Evolutionary conservation across 2,329 filamentous ascomycete genomes (phyloP).

Genomic region (Sclerotinia trifoliorum): DNA sequence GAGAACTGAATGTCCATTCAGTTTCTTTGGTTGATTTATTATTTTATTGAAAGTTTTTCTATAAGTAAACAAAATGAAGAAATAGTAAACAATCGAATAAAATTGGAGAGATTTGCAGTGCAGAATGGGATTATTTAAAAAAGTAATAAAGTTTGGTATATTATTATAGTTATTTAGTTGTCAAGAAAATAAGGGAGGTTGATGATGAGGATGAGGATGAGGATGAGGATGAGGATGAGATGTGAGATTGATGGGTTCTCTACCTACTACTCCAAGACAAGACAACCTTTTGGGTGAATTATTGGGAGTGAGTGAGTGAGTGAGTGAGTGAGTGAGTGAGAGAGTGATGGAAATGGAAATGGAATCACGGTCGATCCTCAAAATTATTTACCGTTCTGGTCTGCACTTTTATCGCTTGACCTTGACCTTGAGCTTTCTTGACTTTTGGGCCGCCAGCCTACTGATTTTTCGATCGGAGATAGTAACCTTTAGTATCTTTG

Average conservation of each 20-base stretch:
- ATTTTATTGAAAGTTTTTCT: not conserved
- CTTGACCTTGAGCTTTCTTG: too few species aligned
- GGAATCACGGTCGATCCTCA: not conserved
- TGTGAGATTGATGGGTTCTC: constrained; percentile 5
- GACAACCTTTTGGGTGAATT: not conserved
- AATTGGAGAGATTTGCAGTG: not conserved
- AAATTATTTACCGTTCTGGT: not conserved
- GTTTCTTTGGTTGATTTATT: constrained; percentile 6
- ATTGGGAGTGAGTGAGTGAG: not conserved
- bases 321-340: not conserved
- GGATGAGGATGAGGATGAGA: not conserved
- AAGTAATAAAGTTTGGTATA: not conserved
- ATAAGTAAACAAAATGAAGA: constrained; percentile 1
- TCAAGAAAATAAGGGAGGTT: not conserved
- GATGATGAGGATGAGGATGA: not conserved
- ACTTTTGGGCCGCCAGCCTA: not conserved
- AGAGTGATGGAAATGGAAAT: not conserved
- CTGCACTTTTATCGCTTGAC: too few species aligned
- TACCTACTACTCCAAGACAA: not conserved
- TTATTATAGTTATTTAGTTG: not conserved
- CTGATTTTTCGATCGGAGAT: too few species aligned
- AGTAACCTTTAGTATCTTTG: not conserved
- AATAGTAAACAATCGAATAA: not conserved
- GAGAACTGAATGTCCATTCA: not conserved
- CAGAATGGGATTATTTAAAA: not conserved